A percentile compares a stretch with the other conserved stretches of the same genome.
Evolutionary conservation across 139 green algal genomes (phyloP).

Genomic region (Chlorella ohadii): DNA sequence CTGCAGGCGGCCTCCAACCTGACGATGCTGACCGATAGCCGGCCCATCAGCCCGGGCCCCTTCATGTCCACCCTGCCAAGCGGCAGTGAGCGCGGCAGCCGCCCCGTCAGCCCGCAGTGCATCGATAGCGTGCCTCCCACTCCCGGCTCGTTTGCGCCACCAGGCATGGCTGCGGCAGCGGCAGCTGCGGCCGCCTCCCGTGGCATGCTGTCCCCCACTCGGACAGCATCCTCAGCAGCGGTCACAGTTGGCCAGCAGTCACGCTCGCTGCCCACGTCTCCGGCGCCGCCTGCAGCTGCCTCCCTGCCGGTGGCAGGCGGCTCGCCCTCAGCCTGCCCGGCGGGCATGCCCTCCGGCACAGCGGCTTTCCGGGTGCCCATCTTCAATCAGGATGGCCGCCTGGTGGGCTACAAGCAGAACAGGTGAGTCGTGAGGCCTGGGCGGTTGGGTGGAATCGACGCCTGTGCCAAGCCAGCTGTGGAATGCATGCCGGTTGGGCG

Average conservation of each 20-base stretch:
- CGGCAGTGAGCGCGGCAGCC: constrained; percentile 13
- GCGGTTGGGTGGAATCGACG: too few species aligned
- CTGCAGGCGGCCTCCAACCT: constrained; percentile 37
- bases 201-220: constrained; percentile 7
- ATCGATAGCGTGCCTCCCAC: constrained; percentile 29
- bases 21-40: constrained; percentile 30
- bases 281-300: background rate
- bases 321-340: background rate
- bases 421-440: constrained; percentile 8
- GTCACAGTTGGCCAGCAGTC: background rate
- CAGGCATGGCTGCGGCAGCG: background rate
- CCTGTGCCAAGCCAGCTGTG: too few species aligned
- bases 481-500: too few species aligned
- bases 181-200: background rate
- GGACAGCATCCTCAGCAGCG: background rate
- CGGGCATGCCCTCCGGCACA: background rate
- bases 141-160: constrained; percentile 27
- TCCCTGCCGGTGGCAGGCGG: background rate
- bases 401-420: constrained; percentile 50
- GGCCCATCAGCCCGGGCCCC: constrained; percentile 26
- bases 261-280: constrained; percentile 21
- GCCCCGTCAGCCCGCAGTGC: constrained; percentile 34
- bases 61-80: constrained; percentile 23
- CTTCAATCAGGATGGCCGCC: constrained; percentile 34
- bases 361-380: constrained; percentile 39